Evolutionary conservation across 1,284 basidiomycete species (phyloP).

Genomic region (Sporisorium exsertum): DNA sequence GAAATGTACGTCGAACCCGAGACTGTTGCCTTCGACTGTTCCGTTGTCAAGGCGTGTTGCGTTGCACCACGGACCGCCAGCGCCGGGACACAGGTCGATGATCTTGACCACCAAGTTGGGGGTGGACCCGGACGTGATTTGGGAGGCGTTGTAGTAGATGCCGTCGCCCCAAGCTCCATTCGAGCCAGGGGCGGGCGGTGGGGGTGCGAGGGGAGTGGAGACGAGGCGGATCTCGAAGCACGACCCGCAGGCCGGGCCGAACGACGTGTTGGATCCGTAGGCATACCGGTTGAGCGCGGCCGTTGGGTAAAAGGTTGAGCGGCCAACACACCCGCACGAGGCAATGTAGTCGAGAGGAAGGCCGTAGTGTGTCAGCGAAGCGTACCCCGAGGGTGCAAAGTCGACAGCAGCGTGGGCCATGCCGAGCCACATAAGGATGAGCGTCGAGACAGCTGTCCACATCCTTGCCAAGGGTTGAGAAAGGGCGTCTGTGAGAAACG

Average conservation of each 20-base stretch:
- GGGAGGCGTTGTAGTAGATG: slow-evolving; percentile 29
- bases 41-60: slow-evolving; percentile 30
- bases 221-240: slow-evolving; percentile 53
- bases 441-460: not conserved
- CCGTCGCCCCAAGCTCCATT: slow-evolving; percentile 47
- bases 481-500: not conserved
- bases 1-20: slow-evolving; percentile 56
- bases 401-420: slow-evolving; percentile 15
- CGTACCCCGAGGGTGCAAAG: slow-evolving; percentile 35
- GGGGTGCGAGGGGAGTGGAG: slow-evolving; percentile 46
- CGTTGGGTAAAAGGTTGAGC: slow-evolving; percentile 51
- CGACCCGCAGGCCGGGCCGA: slow-evolving; percentile 54
- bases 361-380: slow-evolving; percentile 62
- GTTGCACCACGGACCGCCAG: slow-evolving; percentile 54
- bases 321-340: slow-evolving; percentile 59
- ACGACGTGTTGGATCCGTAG: slow-evolving; percentile 53
- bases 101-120: slow-evolving; percentile 59
- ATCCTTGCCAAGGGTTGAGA: too few species aligned
- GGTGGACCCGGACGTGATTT: slow-evolving; percentile 32
- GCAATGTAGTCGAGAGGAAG: slow-evolving; percentile 54
- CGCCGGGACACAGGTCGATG: slow-evolving; percentile 54
- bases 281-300: slow-evolving; percentile 54
- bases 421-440: slow-evolving; percentile 2
- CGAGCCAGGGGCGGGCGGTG: slow-evolving; percentile 27
- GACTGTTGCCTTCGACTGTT: slow-evolving; percentile 39